Conservation (phyloP, 139 green algal species). For the Chlamydomonas sphaeroides region DNA sequence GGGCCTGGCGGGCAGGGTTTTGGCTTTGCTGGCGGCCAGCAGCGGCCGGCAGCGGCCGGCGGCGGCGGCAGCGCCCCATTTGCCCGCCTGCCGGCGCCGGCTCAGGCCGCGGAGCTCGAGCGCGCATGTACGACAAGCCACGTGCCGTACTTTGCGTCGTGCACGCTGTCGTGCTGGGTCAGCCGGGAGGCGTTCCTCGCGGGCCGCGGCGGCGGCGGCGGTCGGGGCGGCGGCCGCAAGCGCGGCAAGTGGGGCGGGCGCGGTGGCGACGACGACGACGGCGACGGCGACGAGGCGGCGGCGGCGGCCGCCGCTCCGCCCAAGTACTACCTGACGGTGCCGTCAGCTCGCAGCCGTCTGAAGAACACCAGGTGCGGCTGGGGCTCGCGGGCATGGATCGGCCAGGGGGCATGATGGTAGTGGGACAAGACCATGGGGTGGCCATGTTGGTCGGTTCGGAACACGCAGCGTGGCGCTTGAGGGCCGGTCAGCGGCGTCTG, state of each 20-base stretch:
- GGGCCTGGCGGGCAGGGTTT: not conserved
- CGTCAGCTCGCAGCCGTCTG: constrained; percentile 43
- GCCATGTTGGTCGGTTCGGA: no score
- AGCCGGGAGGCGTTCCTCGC: constrained; percentile 19
- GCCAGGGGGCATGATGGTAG: no score
- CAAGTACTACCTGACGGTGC: constrained; percentile 48
- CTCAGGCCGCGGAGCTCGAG: constrained; percentile 43
- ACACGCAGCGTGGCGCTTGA: no score
- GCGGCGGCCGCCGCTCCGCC: not conserved
- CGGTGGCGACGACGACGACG: constrained; percentile 19
- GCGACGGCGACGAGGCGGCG: constrained; percentile 19
- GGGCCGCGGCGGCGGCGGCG: not conserved
- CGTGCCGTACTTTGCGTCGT: constrained; percentile 53
- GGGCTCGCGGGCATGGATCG: no score
- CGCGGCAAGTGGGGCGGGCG: constrained; percentile 9
- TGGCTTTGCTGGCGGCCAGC: not conserved
- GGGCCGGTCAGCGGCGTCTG: no score
- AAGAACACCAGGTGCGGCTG: constrained; percentile 48
- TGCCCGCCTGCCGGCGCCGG: not conserved
- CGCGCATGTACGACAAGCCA: constrained; percentile 6
- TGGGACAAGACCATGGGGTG: no score
- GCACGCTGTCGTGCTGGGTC: constrained; percentile 47
- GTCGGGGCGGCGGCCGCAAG: constrained; percentile 8
- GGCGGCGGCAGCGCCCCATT: not conserved
- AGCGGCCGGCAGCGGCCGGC: not conserved